Evolutionary conservation across 768 basidiomycete species (phyloP), one percentile per base, ranked within the genome.

Genomic region (Mycena haematopus): DNA sequence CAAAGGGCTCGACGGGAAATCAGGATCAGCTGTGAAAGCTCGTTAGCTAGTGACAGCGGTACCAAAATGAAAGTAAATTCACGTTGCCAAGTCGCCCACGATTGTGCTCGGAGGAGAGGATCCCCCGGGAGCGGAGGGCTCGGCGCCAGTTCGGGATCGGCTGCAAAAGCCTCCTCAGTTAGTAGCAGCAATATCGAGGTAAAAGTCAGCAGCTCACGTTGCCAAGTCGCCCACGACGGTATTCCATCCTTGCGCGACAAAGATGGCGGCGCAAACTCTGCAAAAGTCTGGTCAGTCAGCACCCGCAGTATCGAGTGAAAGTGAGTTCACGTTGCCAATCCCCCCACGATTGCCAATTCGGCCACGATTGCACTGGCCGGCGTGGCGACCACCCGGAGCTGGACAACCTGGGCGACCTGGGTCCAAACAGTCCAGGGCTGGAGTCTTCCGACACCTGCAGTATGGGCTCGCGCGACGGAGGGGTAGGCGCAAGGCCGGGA

Each of bases 391-490:
- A 31, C 29, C 29, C 9, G 29, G 29, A 31, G 29, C 29, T 31
- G n/a, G 63, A 60, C 2, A 15, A 52, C 6, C 58, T 49, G 31
- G 87, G 88, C n/a, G 89, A 86, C 42, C 89, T 80, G 42, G 92
- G 91, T 33, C 92, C 92, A 70, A 93, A 94, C 62, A 94, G 74
- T 31, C 91, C 91, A 47, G 86, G 87, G 59, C 83, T 86, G 40
- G 77, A 75, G 51, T 76, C 77, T 13, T 82, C 82, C 27, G 89
- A 88, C 24, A 89, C 85, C 38, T 87, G 77, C 13, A 90, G 75
- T 19, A 83, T 85, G n/a, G 89, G 80, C 58, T 85, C 83, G 54
- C 81, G 74, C 3, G 85, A 82, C 5, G 86, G 82, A n/a, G 89
- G 84, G 5, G 89, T 88, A 3, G 88, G 87, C 22, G 74, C 79